Conservation (phyloP, 129 eudicot genomes). For the Flaveria brownii region DNA sequence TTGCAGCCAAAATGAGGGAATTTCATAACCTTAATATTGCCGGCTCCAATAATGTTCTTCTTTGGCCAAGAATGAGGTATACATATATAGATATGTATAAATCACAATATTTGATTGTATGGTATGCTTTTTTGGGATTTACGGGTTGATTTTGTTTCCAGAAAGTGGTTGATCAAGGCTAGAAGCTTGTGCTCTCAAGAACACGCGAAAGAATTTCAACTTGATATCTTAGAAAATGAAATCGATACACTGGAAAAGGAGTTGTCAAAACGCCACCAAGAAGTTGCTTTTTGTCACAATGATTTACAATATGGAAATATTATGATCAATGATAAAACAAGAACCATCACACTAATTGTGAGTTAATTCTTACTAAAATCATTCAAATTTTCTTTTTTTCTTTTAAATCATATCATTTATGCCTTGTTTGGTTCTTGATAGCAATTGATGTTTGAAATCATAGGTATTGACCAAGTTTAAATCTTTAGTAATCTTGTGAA, state of each 20-base stretch:
- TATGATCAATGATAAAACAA: slow-evolving; percentile 71
- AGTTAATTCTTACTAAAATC: slow-evolving; percentile 22
- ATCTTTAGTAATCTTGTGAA: slow-evolving; percentile 2
- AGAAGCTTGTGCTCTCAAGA: slow-evolving; percentile 50
- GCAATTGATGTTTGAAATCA: slow-evolving; percentile 14
- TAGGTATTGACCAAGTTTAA: slow-evolving; percentile 1
- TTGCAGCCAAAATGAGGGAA: slow-evolving; percentile 86
- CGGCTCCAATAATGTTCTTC: slow-evolving; percentile 49
- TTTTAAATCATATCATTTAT: not conserved
- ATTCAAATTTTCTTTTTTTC: not conserved
- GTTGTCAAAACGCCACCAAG: slow-evolving; percentile 42
- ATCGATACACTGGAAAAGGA: slow-evolving; percentile 52
- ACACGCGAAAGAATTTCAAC: slow-evolving; percentile 48
- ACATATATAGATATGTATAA: not conserved
- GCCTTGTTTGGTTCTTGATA: slow-evolving; percentile 13
- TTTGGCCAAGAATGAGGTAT: slow-evolving; percentile 85
- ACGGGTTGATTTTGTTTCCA: slow-evolving; percentile 21
- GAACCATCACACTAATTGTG: slow-evolving; percentile 69
- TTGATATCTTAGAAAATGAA: slow-evolving; percentile 62
- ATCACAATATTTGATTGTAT: not conserved
- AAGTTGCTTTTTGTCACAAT: slow-evolving; percentile 87
- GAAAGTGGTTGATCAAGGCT: slow-evolving; percentile 78
- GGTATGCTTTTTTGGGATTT: not conserved
- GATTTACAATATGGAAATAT: slow-evolving; percentile 91
- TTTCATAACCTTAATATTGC: slow-evolving; percentile 81